Evolutionary conservation across 2,329 filamentous ascomycete species (phyloP).

Genomic region (Ophiocordyceps sinensis): DNA sequence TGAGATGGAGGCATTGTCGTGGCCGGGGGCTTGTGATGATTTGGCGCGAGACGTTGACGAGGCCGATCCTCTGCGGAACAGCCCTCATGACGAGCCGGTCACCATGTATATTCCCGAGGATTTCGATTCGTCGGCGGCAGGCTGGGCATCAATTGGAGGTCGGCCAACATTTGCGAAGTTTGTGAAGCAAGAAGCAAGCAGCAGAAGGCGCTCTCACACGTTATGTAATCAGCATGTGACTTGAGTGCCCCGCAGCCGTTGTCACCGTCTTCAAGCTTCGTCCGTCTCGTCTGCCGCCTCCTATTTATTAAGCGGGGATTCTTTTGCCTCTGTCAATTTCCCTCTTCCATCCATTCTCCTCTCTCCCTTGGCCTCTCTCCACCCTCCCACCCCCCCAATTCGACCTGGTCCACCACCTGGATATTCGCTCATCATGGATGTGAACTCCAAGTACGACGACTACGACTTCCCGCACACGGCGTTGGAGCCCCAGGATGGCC

Average conservation of each 20-base stretch:
- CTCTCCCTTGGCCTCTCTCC: neutral
- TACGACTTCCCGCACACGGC: slow-evolving; percentile 83
- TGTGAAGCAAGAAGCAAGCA: no score
- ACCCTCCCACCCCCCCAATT: neutral
- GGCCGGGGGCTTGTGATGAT: slow-evolving; percentile 15
- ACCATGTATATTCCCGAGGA: no score
- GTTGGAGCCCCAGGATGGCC: slow-evolving; percentile 55
- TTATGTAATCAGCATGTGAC: slow-evolving; percentile 6
- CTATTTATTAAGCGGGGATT: neutral
- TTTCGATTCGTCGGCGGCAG: no score
- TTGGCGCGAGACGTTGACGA: slow-evolving; percentile 14
- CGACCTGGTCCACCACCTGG: neutral
- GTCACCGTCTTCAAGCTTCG: no score
- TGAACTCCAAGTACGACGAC: slow-evolving; percentile 87
- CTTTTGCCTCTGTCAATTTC: neutral
- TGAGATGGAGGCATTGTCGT: slow-evolving; percentile 30
- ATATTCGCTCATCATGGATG: slow-evolving; percentile 27
- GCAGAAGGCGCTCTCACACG: no score
- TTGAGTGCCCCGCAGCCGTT: neutral
- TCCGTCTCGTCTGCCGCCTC: neutral
- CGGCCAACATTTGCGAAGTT: no score
- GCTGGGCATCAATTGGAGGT: no score
- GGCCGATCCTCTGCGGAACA: slow-evolving; percentile 16
- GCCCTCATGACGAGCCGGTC: slow-evolving; percentile 16
- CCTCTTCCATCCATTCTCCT: neutral